A percentile compares a stretch with the other conserved stretches of the same genome.
phyloP scores from a whole-genome alignment of 495 filamentous ascomycete genomes.

The Aspergillus cristatus region DNA sequence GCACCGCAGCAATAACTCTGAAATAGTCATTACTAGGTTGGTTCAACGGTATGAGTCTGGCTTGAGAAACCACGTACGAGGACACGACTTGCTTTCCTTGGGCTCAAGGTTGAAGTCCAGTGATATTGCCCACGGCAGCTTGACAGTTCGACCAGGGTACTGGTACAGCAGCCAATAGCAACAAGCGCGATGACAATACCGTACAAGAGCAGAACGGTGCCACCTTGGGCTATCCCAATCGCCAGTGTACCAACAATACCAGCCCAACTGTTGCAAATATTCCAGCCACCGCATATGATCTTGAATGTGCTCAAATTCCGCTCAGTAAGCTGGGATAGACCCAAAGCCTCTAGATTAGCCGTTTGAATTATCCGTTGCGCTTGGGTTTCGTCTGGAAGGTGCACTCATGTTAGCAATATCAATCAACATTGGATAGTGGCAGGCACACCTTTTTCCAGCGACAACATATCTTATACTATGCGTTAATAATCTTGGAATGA shows the following conservation, averaged over 20 bases:
- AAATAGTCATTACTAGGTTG: background rate
- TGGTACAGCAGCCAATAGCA: conserved; percentile 17
- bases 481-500: no score
- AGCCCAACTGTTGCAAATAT: conserved; percentile 15
- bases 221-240: conserved; percentile 12
- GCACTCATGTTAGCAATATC: no score
- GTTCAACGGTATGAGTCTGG: no score
- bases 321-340: conserved; percentile 1
- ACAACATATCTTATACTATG: no score
- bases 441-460: no score
- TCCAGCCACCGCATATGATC: conserved; percentile 9
- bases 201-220: conserved; percentile 14
- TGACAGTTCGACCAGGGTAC: conserved; percentile 36
- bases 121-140: conserved; percentile 39
- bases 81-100: conserved; percentile 6
- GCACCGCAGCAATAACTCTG: conserved; percentile 13
- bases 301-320: conserved; percentile 2
- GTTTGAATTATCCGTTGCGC: background rate
- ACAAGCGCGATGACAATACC: conserved; percentile 11
- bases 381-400: no score
- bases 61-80: background rate
- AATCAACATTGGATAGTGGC: no score
- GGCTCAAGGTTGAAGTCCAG: conserved; percentile 8
- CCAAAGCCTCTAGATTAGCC: conserved; percentile 1
- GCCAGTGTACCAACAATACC: conserved; percentile 11